These are phyloP conservation scores for Starmerella potacharoeniae DNA, from an alignment of 805 yeast genomes.

Conservation along the genomic window DNA sequence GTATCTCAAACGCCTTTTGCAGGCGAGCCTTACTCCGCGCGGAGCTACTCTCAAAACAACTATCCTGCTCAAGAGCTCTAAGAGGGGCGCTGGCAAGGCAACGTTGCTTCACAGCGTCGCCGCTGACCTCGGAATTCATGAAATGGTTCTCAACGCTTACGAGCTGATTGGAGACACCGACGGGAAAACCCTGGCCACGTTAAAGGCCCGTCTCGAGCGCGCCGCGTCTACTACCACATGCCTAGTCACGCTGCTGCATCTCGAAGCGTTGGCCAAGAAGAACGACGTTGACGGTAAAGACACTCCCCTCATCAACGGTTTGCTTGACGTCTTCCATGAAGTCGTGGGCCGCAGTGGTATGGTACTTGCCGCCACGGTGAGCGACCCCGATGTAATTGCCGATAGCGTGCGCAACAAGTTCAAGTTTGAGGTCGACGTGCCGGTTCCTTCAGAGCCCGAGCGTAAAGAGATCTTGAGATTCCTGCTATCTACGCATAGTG, in stretches of 20 bases:
- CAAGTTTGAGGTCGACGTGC: conserved; percentile 64
- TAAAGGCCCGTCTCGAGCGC: conserved; percentile 66
- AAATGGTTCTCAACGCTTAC: conserved; percentile 58
- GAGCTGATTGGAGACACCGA: conserved; percentile 62
- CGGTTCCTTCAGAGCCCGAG: conserved; percentile 71
- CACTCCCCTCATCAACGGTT: conserved; percentile 33
- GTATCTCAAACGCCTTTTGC: conserved; percentile 42
- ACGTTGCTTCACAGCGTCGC: conserved; percentile 48
- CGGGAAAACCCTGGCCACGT: conserved; percentile 62
- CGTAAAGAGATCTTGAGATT: conserved; percentile 51
- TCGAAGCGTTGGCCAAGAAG: conserved; percentile 63
- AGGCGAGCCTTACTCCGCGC: conserved; percentile 33
- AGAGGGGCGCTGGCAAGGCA: conserved; percentile 70
- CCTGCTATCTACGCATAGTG: conserved; percentile 24
- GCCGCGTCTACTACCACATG: conserved; percentile 35
- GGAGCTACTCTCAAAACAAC: conserved; percentile 44
- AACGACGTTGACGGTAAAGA: conserved; percentile 47
- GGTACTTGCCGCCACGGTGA: conserved; percentile 54
- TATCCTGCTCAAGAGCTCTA: conserved; percentile 53
- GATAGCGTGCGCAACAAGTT: conserved; percentile 54
- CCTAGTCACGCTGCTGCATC: conserved; percentile 51
- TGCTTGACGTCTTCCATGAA: conserved; percentile 48
- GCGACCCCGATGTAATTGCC: conserved; percentile 57
- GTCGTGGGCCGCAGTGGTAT: conserved; percentile 15
- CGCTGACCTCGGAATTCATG: conserved; percentile 49